Base-by-base conservation (phyloP, 805 yeast genomes). In the Yarrowia phangngaensis region DNA sequence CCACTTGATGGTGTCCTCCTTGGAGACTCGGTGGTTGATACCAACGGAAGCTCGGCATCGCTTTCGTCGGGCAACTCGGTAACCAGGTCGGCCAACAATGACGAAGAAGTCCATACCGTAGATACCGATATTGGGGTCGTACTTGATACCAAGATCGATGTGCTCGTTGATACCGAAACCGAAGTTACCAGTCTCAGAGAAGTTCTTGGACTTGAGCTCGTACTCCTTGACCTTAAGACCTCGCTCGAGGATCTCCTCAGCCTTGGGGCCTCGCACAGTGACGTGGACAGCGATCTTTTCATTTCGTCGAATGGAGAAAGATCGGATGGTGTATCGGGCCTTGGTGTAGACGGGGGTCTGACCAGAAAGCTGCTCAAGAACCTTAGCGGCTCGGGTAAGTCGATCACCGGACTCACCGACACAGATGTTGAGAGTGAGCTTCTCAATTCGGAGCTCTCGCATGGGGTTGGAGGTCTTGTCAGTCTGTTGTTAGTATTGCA, bases 351-450 rank as follows among this genome's bases (percentile, higher is more conserved):
- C 98, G 73, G 98, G 98, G 68, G 98, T 92, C 80, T 92, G 98
- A 89, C 98, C 98, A 65, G 97, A 90, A 68, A 92, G 84, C 80
- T 92, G 98, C 80, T 92, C 98, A 71, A 92, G 82, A 69, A 92
- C 98, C 82, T 92, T 92, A 71, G 98, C 92, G 67, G 98, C 98
- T 85, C 98, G 90, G 80, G 98, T 92, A 75, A 92, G 87, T 84
- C 97, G 85, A 77, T 92, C 98, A 82, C 98, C 98, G 75, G 97
- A 89, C 79, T 92, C 98, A 80, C 98, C 98, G 75, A 92, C 98
- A 76, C 95, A 89, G 78, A 92, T 92, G 92, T 92, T 92, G 76
- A 92, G 85, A 76, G 92, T 97, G 76, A 92, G 84, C 79, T 92
- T 92, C 79, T 92, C 97, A 79, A 92, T 90, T 80, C 84, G 89